These are phyloP conservation scores for Stygiomarasmius scandens DNA, from an alignment of 1,284 basidiomycete species.

Conservation along the genomic window DNA sequence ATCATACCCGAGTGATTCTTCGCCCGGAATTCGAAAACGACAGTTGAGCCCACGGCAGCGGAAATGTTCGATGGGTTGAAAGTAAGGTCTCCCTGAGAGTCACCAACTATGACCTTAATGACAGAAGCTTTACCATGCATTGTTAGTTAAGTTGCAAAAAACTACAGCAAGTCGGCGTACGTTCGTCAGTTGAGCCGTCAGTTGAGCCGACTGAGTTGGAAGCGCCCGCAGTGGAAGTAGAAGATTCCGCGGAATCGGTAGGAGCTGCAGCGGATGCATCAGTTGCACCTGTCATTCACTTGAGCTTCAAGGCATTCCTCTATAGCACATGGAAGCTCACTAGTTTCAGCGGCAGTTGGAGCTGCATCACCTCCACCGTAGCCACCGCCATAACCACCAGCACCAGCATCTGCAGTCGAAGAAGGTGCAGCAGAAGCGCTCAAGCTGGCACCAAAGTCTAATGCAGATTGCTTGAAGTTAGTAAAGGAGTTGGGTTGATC, in stretches of 20 bases:
- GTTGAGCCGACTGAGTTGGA: too few species aligned
- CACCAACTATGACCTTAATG: constrained; percentile 40
- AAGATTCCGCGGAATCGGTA: not conserved
- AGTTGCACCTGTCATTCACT: constrained; percentile 38
- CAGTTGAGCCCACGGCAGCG: constrained; percentile 37
- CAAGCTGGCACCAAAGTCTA: constrained; percentile 36
- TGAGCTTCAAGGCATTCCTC: too few species aligned
- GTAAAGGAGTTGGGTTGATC: constrained; percentile 42
- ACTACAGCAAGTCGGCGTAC: too few species aligned
- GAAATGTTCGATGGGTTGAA: constrained; percentile 41
- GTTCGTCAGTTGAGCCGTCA: too few species aligned
- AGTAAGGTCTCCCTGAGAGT: constrained; percentile 31
- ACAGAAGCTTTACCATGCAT: too few species aligned
- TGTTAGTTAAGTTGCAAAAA: too few species aligned
- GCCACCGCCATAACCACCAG: constrained; percentile 11
- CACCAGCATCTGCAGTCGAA: constrained; percentile 20
- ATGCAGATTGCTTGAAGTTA: constrained; percentile 41
- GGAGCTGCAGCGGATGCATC: constrained; percentile 15
- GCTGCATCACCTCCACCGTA: not conserved
- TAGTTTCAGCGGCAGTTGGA: not conserved
- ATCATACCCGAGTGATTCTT: constrained; percentile 51
- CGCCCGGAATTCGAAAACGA: constrained; percentile 43
- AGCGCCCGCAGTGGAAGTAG: too few species aligned
- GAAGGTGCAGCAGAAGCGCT: constrained; percentile 26
- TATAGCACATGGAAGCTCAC: too few species aligned